These are phyloP conservation scores for Rhodotorula mucilaginosa DNA, from an alignment of 1,284 basidiomycete species.

Conservation along the genomic window DNA sequence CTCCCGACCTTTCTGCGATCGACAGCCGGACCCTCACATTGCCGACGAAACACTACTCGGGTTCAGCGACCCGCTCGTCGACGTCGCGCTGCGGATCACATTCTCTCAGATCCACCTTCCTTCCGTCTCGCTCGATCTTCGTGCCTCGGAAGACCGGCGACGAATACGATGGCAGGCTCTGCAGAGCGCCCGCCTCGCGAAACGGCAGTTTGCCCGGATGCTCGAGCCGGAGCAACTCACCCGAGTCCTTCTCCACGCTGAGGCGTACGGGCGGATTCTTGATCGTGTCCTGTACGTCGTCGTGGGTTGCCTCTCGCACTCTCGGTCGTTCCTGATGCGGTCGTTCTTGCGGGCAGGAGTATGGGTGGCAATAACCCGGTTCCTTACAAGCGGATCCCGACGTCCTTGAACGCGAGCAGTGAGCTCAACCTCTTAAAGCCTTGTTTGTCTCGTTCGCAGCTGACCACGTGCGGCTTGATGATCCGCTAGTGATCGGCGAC, in stretches of 20 bases:
- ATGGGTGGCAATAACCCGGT: constrained; percentile 4
- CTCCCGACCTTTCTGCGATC: constrained; percentile 17
- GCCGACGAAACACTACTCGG: background rate
- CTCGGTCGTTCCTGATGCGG: background rate
- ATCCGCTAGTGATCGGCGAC: constrained; percentile 33
- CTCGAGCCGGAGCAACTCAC: background rate
- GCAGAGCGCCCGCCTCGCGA: constrained; percentile 20
- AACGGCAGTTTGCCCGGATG: constrained; percentile 15
- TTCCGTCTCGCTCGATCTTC: background rate
- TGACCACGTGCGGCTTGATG: too few species aligned
- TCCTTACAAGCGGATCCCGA: constrained; percentile 15
- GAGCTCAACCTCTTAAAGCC: too few species aligned
- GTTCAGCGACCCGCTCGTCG: constrained; percentile 19
- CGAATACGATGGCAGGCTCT: background rate
- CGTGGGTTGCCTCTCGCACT: background rate
- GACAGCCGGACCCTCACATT: too few species aligned
- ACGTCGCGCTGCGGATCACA: constrained; percentile 35
- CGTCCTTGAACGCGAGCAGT: constrained; percentile 32
- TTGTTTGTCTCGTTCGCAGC: background rate
- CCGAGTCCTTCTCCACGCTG: constrained; percentile 10
- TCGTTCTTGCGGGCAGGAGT: background rate
- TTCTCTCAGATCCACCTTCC: constrained; percentile 30
- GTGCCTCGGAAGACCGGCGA: background rate
- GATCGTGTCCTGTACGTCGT: constrained; percentile 27
- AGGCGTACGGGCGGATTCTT: constrained; percentile 11